A percentile compares a stretch with the other conserved stretches of the same genome.
Conservation (phyloP, 306 rosid genomes). For the Sophora flavescens region DNA sequence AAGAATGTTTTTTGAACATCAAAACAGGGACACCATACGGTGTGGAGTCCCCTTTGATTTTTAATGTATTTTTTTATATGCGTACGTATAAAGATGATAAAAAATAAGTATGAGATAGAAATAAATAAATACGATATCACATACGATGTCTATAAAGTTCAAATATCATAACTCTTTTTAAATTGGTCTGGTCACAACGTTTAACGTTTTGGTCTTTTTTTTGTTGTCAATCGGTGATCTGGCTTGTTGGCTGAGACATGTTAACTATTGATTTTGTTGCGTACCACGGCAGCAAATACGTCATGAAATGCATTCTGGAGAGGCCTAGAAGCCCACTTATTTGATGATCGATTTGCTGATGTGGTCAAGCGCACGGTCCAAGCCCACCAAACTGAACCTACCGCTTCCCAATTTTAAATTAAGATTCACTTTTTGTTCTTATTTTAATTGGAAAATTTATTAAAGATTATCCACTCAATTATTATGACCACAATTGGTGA, state of each 20-base stretch:
- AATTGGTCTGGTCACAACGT: not conserved
- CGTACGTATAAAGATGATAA: too few species aligned
- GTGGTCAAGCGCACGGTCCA: conserved; percentile 20
- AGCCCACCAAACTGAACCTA: conserved; percentile 43
- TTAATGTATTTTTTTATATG: too few species aligned
- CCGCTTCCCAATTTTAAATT: not conserved
- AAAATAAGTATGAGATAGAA: too few species aligned
- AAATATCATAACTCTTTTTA: not conserved
- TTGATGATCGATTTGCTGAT: conserved; percentile 9
- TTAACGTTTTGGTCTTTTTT: not conserved
- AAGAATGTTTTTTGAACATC: too few species aligned
- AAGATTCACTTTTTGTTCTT: not conserved
- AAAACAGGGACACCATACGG: too few species aligned
- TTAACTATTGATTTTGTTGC: conserved; percentile 24
- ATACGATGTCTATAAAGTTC: too few species aligned
- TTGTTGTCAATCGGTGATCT: not conserved
- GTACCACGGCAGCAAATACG: conserved; percentile 43
- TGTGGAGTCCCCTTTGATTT: too few species aligned
- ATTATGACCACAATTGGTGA: conserved; percentile 10
- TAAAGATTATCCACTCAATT: conserved; percentile 28
- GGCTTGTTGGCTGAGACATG: conserved; percentile 9
- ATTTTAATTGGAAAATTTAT: not conserved
- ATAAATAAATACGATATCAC: too few species aligned
- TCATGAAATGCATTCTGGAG: conserved; percentile 31
- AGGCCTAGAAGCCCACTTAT: conserved; percentile 25